A percentile compares a stretch with the other conserved stretches of the same genome.
Evolutionary conservation across 2,329 filamentous ascomycete species (phyloP).

Genomic region (Alternaria sp.): DNA sequence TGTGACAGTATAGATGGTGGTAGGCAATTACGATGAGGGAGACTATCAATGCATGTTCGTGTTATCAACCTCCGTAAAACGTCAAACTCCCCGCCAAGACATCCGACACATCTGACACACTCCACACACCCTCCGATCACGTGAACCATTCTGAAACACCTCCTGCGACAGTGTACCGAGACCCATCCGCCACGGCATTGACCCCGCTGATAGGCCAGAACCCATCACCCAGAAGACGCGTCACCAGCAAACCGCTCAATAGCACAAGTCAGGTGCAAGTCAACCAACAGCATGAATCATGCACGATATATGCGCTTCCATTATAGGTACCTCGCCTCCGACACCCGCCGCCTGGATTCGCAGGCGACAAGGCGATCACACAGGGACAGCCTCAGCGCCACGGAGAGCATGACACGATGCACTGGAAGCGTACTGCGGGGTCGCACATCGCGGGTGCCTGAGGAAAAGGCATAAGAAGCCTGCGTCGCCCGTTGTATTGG

Average conservation of each 20-base stretch:
- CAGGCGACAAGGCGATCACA: slow-evolving; percentile 20
- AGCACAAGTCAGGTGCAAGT: neutral
- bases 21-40: neutral
- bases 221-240: neutral
- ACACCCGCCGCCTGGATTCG: neutral
- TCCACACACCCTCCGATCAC: slow-evolving; percentile 3
- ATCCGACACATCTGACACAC: slow-evolving; percentile 3
- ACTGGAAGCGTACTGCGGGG: neutral
- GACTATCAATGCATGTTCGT: neutral
- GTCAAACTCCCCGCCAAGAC: neutral
- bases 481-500: neutral
- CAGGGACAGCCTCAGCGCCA: slow-evolving; percentile 5
- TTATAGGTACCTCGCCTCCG: neutral
- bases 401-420: neutral
- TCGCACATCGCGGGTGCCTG: neutral
- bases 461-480: neutral
- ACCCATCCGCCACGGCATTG: neutral
- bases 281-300: neutral
- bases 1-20: neutral
- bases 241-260: neutral
- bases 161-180: neutral
- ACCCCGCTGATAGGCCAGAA: neutral
- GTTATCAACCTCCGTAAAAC: too few relatives aligned
- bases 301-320: neutral
- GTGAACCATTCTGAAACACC: slow-evolving; percentile 6